phyloP scores from a whole-genome alignment of 176 grass and related monocot species.

The Phoenix dactylifera region DNA sequence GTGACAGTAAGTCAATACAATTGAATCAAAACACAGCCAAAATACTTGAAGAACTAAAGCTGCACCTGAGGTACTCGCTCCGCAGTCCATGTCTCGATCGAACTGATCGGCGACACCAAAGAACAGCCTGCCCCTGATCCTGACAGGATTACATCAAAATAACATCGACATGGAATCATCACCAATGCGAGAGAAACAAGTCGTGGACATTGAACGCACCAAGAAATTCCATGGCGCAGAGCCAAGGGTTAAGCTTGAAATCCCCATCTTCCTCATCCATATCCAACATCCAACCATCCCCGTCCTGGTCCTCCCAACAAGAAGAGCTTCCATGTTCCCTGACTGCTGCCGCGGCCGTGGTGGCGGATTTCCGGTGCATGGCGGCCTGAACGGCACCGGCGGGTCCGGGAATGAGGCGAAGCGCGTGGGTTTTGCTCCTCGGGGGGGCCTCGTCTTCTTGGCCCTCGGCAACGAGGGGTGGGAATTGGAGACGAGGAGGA shows the following conservation, averaged over 20 bases:
- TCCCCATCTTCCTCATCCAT: conserved; percentile 29
- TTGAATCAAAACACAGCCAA: not conserved
- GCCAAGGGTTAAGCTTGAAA: conserved; percentile 59
- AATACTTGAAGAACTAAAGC: not conserved
- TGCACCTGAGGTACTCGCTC: conserved; percentile 42
- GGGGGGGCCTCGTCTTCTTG: too few relatives aligned
- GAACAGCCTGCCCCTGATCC: conserved; percentile 9
- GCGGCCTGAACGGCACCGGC: conserved; percentile 27
- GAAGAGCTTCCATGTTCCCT: not conserved
- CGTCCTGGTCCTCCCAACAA: not conserved
- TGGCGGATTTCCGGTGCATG: conserved; percentile 17
- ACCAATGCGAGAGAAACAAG: not conserved
- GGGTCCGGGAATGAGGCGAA: conserved; percentile 26
- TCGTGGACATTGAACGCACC: conserved; percentile 23
- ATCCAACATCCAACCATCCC: not conserved
- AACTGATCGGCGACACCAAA: conserved; percentile 17
- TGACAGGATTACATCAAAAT: conserved; percentile 2
- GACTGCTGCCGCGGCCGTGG: too few relatives aligned
- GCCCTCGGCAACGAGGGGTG: too few relatives aligned
- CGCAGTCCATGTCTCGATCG: conserved; percentile 15
- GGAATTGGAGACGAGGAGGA: not conserved
- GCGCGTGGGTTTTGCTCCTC: not conserved
- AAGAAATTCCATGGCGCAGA: conserved; percentile 43
- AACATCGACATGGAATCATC: conserved; percentile 7
- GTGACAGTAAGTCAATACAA: not conserved